These are phyloP conservation scores for Scleromitrula shiraiana DNA, from an alignment of 2,329 filamentous ascomycete species.

Conservation along the genomic window DNA sequence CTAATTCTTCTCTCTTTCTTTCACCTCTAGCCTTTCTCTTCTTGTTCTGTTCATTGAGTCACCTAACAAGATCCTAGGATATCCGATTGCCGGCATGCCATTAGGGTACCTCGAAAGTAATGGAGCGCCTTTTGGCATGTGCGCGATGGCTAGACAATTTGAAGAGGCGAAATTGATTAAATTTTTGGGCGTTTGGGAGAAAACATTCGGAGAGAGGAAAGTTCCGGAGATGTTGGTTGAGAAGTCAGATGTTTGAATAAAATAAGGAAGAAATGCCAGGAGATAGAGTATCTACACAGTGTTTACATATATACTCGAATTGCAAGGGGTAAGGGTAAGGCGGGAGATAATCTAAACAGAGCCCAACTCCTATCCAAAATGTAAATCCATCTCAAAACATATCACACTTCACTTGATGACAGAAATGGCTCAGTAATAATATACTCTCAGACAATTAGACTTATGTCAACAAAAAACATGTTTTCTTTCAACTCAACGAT, in stretches of 20 bases:
- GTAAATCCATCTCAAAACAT: too few species aligned
- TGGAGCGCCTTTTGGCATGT: slow-evolving; percentile 2
- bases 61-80: neutral
- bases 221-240: neutral
- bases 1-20: neutral
- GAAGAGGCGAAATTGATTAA: neutral
- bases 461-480: too few species aligned
- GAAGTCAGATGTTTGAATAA: neutral
- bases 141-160: neutral
- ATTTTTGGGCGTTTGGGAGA: slow-evolving; percentile 5
- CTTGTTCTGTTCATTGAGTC: neutral
- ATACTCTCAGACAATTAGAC: too few species aligned
- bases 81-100: neutral
- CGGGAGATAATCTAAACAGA: too few species aligned
- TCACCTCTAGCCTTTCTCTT: too few species aligned
- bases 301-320: too few species aligned
- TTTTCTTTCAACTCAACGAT: too few species aligned
- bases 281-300: too few species aligned
- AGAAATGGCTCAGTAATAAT: too few species aligned
- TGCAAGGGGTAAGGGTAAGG: neutral
- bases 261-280: neutral
- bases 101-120: slow-evolving; percentile 4
- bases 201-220: neutral
- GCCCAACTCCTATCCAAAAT: too few species aligned
- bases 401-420: too few species aligned